Percentiles rank a stretch among this genome's conserved stretches.
These are phyloP conservation scores for Pelargonium citronellum DNA, from an alignment of 441 rosid genomes.

Conservation along the genomic window DNA sequence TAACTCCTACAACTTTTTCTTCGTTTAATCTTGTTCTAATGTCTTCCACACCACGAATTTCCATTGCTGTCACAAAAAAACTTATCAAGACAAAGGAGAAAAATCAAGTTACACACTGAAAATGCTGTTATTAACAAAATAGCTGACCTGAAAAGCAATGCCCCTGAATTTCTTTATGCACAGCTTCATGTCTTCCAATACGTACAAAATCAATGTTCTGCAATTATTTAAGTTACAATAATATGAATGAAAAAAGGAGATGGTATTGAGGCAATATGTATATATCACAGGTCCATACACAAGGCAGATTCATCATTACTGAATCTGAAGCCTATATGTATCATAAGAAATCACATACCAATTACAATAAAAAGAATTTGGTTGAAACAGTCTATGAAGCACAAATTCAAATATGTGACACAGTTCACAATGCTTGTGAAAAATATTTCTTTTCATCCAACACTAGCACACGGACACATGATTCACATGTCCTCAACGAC, in stretches of 20 bases:
- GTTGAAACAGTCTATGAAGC: too few species aligned
- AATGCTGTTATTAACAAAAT: slow-evolving; percentile 18
- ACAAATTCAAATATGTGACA: too few species aligned
- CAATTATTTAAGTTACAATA: slow-evolving; percentile 21
- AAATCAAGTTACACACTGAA: slow-evolving; percentile 13
- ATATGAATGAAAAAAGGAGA: slow-evolving; percentile 9
- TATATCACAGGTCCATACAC: too few species aligned
- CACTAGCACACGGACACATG: too few species aligned
- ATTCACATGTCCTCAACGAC: too few species aligned
- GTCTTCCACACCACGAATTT: slow-evolving; percentile 52
- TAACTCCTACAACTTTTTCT: slow-evolving; percentile 93
- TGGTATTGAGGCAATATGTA: not conserved
- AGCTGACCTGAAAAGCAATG: slow-evolving; percentile 73
- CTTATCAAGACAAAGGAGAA: slow-evolving; percentile 23
- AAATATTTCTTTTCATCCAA: too few species aligned
- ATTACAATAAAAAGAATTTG: not conserved
- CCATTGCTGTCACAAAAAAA: slow-evolving; percentile 46
- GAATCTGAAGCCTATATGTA: too few species aligned
- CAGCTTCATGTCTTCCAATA: slow-evolving; percentile 82
- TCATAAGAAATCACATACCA: not conserved
- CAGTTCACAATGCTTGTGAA: too few species aligned
- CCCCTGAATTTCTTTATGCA: slow-evolving; percentile 69
- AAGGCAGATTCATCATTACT: too few species aligned
- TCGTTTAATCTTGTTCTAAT: slow-evolving; percentile 60
- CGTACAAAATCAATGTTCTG: slow-evolving; percentile 87